Conservation (phyloP, 805 yeast species). For the Ogataea methylovora region DNA sequence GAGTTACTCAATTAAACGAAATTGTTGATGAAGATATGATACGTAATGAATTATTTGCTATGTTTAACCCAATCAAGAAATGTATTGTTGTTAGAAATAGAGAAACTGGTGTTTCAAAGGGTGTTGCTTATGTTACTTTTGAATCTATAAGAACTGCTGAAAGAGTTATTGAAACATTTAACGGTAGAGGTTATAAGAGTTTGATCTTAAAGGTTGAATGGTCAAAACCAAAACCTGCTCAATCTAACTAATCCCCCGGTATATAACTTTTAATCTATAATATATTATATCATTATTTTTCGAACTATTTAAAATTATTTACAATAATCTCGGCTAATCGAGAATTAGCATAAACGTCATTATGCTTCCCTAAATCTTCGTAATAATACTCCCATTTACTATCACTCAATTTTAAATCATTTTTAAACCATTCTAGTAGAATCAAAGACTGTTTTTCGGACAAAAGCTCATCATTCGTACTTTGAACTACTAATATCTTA, state of each 20-base stretch:
- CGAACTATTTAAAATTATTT: constrained; percentile 2
- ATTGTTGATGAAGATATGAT: constrained; percentile 76
- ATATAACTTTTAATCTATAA: constrained; percentile 2
- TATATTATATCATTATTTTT: background rate
- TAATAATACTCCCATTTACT: constrained; percentile 14
- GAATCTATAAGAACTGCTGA: constrained; percentile 63
- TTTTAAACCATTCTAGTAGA: constrained; percentile 28
- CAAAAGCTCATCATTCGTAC: constrained; percentile 60
- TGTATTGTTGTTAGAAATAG: constrained; percentile 82
- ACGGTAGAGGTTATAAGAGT: constrained; percentile 90
- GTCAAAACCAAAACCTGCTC: constrained; percentile 37
- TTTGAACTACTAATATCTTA: constrained; percentile 43
- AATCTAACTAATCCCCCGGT: background rate
- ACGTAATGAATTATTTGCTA: constrained; percentile 64
- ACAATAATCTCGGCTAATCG: constrained; percentile 21
- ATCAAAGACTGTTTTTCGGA: constrained; percentile 39
- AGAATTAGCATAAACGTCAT: constrained; percentile 48
- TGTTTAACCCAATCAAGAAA: constrained; percentile 64
- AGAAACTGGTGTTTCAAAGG: constrained; percentile 91
- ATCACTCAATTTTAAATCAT: background rate
- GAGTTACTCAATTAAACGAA: constrained; percentile 85
- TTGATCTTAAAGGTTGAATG: constrained; percentile 67
- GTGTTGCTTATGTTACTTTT: constrained; percentile 90
- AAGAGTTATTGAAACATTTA: constrained; percentile 62
- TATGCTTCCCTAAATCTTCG: constrained; percentile 52